phyloP scores from a whole-genome alignment of 352 stramenopile species.

The Pythium volutum region DNA sequence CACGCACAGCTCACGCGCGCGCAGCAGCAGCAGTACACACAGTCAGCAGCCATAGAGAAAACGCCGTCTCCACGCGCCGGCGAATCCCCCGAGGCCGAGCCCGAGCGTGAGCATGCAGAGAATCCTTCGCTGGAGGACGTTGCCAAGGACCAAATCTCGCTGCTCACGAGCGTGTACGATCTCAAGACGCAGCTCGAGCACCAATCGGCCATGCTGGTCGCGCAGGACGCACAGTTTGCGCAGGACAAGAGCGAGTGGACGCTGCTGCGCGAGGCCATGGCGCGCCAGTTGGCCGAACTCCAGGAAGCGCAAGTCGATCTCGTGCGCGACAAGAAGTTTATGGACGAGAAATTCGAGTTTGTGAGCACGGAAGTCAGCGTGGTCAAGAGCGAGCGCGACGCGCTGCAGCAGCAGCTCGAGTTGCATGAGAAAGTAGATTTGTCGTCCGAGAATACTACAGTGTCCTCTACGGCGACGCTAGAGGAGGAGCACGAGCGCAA shows the following conservation, averaged over 20 bases:
- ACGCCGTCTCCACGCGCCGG: not conserved
- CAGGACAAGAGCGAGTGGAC: slow-evolving; percentile 32
- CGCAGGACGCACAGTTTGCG: slow-evolving; percentile 23
- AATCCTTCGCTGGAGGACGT: not conserved
- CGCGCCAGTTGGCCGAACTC: slow-evolving; percentile 17
- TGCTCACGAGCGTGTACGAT: slow-evolving; percentile 31
- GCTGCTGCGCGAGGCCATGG: slow-evolving; percentile 27
- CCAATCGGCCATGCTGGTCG: slow-evolving; percentile 18
- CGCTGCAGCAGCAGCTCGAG: not conserved
- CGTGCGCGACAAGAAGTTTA: slow-evolving; percentile 32
- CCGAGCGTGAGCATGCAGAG: slow-evolving; percentile 9
- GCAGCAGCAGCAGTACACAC: no score
- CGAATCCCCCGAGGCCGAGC: not conserved
- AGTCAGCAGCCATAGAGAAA: no score
- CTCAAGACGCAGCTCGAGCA: slow-evolving; percentile 23
- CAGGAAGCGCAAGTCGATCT: slow-evolving; percentile 24
- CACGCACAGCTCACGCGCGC: no score
- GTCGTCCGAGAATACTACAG: not conserved
- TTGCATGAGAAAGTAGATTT: not conserved
- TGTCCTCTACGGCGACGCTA: not conserved
- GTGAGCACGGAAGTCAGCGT: slow-evolving; percentile 31
- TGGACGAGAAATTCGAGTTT: slow-evolving; percentile 37
- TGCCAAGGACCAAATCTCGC: slow-evolving; percentile 13
- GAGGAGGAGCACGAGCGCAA: not conserved
- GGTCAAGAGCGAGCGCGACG: slow-evolving; percentile 28